Evolutionary conservation across 2,329 filamentous ascomycete genomes (phyloP), one percentile per base, ranked within the genome.

Genomic region (Rhytidhysteron rufulum): DNA sequence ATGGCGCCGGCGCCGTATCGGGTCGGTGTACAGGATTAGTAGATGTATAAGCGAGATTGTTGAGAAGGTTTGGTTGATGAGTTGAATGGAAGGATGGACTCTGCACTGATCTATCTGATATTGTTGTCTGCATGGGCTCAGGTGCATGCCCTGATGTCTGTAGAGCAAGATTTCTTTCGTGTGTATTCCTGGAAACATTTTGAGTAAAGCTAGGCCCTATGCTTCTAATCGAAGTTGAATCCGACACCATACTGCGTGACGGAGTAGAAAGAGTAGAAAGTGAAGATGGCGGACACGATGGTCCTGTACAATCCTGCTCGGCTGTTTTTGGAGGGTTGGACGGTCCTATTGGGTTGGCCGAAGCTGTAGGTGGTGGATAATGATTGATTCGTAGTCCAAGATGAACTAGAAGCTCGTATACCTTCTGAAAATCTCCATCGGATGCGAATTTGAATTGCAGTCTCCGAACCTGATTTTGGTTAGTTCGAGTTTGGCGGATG

Each of bases 401-500:
- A 15, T 47, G 43, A 18, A 50, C 39, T 40, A 72, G 49, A 54
- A 60, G 48, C 39, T 51, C 49, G 42, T 61, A 48, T 41, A 50
- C 54, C 44, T 42, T 46, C 41, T 61, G 60, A 33, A 58, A 73
- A 38, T 71, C 69, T 19, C 50, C 37, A 8, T 61, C 51, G 4
- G 57, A 63, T 13, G 43, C 50, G 43, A 74, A 72, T 38, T 61
- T 70, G 17, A 74, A 44, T 45, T 75, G 71, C 29, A 71, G 55
- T 32, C 70, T 63, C 29, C 67, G 62, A 21, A 69, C 44, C 71
- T 73, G 33, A 4, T 37, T 1, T n/a, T n/a, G n/a, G n/a, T n/a
- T n/a, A n/a, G n/a, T n/a, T n/a, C n/a, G n/a, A n/a, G n/a, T n/a
- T n/a, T n/a, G n/a, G n/a, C n/a, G n/a, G n/a, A n/a, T n/a, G n/a